Conservation (phyloP, 768 basidiomycete genomes). For the Hemileccinum impolitum region DNA sequence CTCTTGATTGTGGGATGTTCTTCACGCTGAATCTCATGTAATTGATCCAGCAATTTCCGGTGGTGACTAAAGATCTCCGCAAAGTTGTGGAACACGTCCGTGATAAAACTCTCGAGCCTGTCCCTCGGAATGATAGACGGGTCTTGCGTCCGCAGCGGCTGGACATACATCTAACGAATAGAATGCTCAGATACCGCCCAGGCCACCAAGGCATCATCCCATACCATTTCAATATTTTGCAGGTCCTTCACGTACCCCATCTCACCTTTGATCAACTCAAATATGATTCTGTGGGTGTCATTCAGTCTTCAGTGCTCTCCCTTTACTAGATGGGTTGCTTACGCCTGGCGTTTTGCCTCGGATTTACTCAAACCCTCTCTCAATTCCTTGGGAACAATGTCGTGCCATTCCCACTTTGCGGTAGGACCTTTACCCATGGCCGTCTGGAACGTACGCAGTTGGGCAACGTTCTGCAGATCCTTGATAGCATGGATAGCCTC, state of each 20-base stretch:
- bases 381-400: conserved; percentile 70
- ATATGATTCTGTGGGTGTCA: conserved; percentile 65
- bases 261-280: conserved; percentile 92
- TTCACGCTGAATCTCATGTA: conserved; percentile 86
- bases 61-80: conserved; percentile 73
- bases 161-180: conserved; percentile 68
- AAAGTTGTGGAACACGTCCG: conserved; percentile 89
- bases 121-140: conserved; percentile 77
- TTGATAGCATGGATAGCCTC: conserved; percentile 85
- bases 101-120: conserved; percentile 70
- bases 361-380: conserved; percentile 61
- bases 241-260: conserved; percentile 94
- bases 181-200: conserved; percentile 2
- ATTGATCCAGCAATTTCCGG: conserved; percentile 67
- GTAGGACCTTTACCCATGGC: conserved; percentile 82
- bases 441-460: conserved; percentile 85
- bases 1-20: conserved; percentile 77
- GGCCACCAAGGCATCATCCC: conserved; percentile 19
- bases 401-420: conserved; percentile 88
- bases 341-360: conserved; percentile 85
- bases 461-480: conserved; percentile 74
- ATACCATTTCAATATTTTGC: conserved; percentile 76
- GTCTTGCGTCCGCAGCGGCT: conserved; percentile 64
- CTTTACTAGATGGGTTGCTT: conserved; percentile 29
- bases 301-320: neutral